phyloP scores from a whole-genome alignment of 208 protist species.

The Wallacemonas sp. region DNA sequence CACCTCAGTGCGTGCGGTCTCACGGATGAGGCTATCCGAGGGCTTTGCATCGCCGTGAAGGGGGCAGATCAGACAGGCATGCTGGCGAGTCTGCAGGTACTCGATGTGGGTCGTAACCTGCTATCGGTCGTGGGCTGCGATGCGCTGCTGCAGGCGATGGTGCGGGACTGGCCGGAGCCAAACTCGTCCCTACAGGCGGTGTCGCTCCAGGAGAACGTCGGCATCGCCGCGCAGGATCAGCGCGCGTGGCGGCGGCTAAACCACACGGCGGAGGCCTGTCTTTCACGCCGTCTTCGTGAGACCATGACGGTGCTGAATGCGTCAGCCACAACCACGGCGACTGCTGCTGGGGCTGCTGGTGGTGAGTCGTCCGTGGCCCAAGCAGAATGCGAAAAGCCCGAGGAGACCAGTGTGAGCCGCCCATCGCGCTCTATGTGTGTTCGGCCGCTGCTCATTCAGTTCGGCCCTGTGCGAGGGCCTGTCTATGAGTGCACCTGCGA shows the following conservation, averaged over 20 bases:
- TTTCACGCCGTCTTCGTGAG: slow-evolving; percentile 23
- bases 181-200: slow-evolving; percentile 26
- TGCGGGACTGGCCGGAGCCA: slow-evolving; percentile 4
- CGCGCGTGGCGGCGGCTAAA: slow-evolving; percentile 1
- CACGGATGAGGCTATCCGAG: slow-evolving; percentile 55
- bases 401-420: too few species aligned
- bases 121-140: slow-evolving; percentile 55
- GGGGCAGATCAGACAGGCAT: slow-evolving; percentile 38
- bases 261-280: slow-evolving; percentile 23
- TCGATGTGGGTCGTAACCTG: slow-evolving; percentile 68
- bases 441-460: slow-evolving; percentile 28
- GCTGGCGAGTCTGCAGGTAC: slow-evolving; percentile 40
- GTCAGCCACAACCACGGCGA: not conserved
- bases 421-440: too few species aligned
- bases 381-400: too few species aligned
- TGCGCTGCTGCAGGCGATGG: slow-evolving; percentile 26
- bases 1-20: slow-evolving; percentile 59
- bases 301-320: slow-evolving; percentile 20
- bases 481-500: slow-evolving; percentile 15
- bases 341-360: too few species aligned
- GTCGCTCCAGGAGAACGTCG: slow-evolving; percentile 55
- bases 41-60: slow-evolving; percentile 47
- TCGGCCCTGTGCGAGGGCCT: slow-evolving; percentile 13
- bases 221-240: slow-evolving; percentile 21
- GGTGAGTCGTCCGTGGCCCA: too few species aligned